Evolutionary conservation across 2,329 filamentous ascomycete species (phyloP).

Genomic region (Fusarium keratoplasticum): DNA sequence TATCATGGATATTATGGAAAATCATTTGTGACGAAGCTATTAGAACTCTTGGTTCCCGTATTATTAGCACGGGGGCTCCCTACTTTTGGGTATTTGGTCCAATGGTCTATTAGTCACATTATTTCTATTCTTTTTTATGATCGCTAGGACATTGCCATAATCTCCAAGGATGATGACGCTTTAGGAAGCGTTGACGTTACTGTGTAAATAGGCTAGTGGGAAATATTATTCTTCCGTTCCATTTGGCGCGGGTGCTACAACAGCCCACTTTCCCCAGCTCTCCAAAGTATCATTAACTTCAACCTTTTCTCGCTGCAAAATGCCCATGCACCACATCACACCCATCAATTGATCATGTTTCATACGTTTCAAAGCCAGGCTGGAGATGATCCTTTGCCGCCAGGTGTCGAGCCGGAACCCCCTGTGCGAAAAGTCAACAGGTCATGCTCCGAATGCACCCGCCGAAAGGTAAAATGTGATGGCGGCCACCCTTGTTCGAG

Average conservation of each 20-base stretch:
- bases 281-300: not conserved
- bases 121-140: not conserved
- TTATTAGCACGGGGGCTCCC: no score
- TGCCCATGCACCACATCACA: not conserved
- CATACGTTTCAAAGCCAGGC: constrained; percentile 5
- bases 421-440: constrained; percentile 35
- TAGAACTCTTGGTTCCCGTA: no score
- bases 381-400: not conserved
- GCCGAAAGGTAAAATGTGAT: constrained; percentile 54
- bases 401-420: not conserved
- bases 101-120: no score
- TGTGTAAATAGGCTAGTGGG: not conserved
- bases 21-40: no score
- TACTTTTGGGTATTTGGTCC: no score
- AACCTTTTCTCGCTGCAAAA: not conserved
- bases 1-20: not conserved
- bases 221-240: not conserved
- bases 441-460: constrained; percentile 44
- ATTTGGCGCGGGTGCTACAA: not conserved
- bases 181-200: not conserved
- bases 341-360: not conserved
- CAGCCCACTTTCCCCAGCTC: not conserved
- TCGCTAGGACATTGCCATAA: not conserved
- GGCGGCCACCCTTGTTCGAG: constrained; percentile 52
- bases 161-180: not conserved